Percentiles rank a stretch among this genome's conserved stretches.
phyloP scores from a whole-genome alignment of 148 eudicot genomes.

The Polygonum aviculare region DNA sequence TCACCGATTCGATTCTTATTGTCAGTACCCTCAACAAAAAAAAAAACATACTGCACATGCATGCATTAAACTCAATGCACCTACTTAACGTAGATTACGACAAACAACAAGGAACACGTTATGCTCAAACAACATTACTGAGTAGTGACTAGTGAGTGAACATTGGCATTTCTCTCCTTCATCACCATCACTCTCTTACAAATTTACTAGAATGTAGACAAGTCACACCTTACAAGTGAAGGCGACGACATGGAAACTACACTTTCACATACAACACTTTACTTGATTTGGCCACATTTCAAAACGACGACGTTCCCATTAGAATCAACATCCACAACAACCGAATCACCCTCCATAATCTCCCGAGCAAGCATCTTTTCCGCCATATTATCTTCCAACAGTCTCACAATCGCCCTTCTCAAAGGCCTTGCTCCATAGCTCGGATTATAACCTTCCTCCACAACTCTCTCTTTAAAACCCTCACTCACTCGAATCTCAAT shows the following conservation, averaged over 20 bases:
- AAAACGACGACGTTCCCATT: slow-evolving; percentile 14
- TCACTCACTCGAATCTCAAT: slow-evolving; percentile 17
- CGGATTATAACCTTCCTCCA: slow-evolving; percentile 18
- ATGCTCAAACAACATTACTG: too few relatives aligned
- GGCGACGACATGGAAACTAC: too few relatives aligned
- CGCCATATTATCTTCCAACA: slow-evolving; percentile 32
- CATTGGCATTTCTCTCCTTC: not conserved
- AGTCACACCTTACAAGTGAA: too few relatives aligned
- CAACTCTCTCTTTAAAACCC: slow-evolving; percentile 12
- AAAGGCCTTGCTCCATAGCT: slow-evolving; percentile 38
- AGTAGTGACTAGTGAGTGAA: not conserved
- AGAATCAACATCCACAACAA: slow-evolving; percentile 17
- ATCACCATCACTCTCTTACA: not conserved
- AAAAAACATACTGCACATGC: too few relatives aligned
- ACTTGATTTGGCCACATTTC: not conserved
- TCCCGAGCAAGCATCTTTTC: slow-evolving; percentile 26
- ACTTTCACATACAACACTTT: not conserved
- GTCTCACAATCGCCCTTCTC: slow-evolving; percentile 27
- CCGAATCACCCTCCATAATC: slow-evolving; percentile 18
- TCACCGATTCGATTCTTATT: too few relatives aligned
- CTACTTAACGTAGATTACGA: too few relatives aligned
- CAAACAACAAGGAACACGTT: too few relatives aligned
- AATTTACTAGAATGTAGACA: not conserved
- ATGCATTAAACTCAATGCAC: too few relatives aligned
- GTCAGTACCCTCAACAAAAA: too few relatives aligned